A percentile compares a stretch with the other conserved stretches of the same genome.
These are phyloP conservation scores for Arthrobotrys iridis DNA, from an alignment of 2,329 filamentous ascomycete species.

Conservation along the genomic window DNA sequence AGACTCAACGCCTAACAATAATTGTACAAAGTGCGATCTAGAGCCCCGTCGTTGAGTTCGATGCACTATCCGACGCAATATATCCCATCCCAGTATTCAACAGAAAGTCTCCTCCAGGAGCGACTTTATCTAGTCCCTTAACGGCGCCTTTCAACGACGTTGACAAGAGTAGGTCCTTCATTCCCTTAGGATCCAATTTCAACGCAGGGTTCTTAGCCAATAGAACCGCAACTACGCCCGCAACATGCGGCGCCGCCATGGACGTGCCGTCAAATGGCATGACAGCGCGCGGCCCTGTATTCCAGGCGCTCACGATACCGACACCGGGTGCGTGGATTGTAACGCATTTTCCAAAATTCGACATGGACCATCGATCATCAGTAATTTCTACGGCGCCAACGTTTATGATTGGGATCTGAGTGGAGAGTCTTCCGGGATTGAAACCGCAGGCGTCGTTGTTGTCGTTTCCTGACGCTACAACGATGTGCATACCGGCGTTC, in stretches of 20 bases:
- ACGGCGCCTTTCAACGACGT: constrained; percentile 36
- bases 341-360: constrained; percentile 66
- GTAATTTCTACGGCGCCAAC: constrained; percentile 61
- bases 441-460: constrained; percentile 54
- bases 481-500: constrained; percentile 61
- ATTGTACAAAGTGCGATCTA: neutral
- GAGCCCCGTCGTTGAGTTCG: neutral
- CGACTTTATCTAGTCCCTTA: constrained; percentile 31
- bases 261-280: constrained; percentile 66
- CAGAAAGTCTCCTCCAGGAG: constrained; percentile 9
- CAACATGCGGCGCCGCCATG: constrained; percentile 64
- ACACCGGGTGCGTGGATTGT: constrained; percentile 71
- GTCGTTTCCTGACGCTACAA: constrained; percentile 63
- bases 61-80: neutral
- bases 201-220: constrained; percentile 51
- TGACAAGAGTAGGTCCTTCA: constrained; percentile 55
- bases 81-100: constrained; percentile 30
- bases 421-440: constrained; percentile 61
- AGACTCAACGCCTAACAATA: too few species aligned
- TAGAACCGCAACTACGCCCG: constrained; percentile 57
- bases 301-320: constrained; percentile 67
- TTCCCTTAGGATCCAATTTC: constrained; percentile 52
- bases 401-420: constrained; percentile 62
- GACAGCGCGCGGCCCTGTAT: constrained; percentile 64
- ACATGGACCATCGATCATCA: constrained; percentile 61